Evolutionary conservation across 768 basidiomycete species (phyloP), one percentile per base, ranked within the genome.

Genomic region (Termitomyces sp.): DNA sequence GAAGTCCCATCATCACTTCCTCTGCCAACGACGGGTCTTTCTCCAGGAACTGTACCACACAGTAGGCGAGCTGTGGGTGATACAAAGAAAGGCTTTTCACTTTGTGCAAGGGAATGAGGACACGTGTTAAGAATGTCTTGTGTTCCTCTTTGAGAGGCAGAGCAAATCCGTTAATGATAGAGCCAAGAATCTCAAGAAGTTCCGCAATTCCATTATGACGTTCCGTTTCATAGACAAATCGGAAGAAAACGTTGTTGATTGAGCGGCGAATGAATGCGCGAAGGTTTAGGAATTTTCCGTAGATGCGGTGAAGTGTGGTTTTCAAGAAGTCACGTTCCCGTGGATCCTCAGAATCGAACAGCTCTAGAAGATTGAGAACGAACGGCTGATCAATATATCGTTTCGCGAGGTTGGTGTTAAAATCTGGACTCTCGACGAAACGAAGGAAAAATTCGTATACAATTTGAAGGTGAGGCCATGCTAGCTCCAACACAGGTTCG

Each of bases 401-500:
- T 73, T 98, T 99, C 59, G 97, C 97, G 60, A 95, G 75, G 70
- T 97, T 97, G 61, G 93, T 94, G 80, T 96, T 98, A 78, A 99
- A 98, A 70, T 99, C 97, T 17, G 91, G 91, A 64, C 86, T 91
- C 73, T 99, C 97, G 58, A 99, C 91, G 68, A 99, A 99, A 39
- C 97, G 89, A 32, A 99, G 86, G 84, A 99, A 99, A 74, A 99
- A 98, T 73, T 99, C 97, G 76, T 99, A 99, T 52, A 99, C 97
- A 63, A 99, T 95, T 71, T 99, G 95, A 55, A 99, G 82, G 71
- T 99, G 97, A 40, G 97, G 97, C 97, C 97, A 99, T 27, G 97
- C 97, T 56, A 98, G 89, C 70, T 99, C 97, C 58, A 99, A 82
- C 2, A 99, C 97, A 7, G 97, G 97, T 62, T 99, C 97, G 65